Conservation (phyloP, 2,329 filamentous ascomycete species). For the Alternaria dauci region DNA sequence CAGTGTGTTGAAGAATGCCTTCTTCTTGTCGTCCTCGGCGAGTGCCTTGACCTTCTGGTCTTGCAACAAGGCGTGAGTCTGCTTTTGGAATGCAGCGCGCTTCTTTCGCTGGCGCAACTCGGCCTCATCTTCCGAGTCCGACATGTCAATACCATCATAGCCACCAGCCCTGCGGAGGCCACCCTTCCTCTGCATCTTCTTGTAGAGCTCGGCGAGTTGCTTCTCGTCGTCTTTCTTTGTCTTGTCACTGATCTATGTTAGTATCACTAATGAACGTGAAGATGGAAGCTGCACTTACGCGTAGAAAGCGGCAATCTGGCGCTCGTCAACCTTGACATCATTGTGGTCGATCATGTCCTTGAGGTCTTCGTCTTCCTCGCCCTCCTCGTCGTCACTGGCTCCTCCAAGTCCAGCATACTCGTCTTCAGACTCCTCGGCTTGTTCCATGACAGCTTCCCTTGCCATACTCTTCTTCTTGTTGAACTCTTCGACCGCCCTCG, state of each 20-base stretch:
- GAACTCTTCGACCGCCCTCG: conserved; percentile 63
- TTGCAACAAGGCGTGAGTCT: conserved; percentile 85
- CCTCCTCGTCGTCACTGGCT: conserved; percentile 84
- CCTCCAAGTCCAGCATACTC: conserved; percentile 96
- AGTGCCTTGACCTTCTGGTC: conserved; percentile 93
- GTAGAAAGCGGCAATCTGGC: conserved; percentile 83
- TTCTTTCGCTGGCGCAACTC: conserved; percentile 81
- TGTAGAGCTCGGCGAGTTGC: conserved; percentile 20
- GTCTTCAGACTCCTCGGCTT: conserved; percentile 96
- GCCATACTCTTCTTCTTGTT: conserved; percentile 89
- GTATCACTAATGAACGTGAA: conserved; percentile 25
- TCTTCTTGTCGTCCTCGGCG: conserved; percentile 85
- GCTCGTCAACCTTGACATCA: conserved; percentile 78
- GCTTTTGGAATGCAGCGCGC: conserved; percentile 86
- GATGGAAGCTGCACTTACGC: conserved; percentile 69
- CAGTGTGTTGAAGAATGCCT: conserved; percentile 88
- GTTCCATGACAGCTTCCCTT: conserved; percentile 84
- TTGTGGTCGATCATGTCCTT: conserved; percentile 89
- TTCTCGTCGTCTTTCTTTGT: conserved; percentile 84
- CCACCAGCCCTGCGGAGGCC: conserved; percentile 76
- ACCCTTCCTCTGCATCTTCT: conserved; percentile 78
- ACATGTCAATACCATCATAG: conserved; percentile 73
- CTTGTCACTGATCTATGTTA: conserved; percentile 67
- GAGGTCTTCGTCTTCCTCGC: conserved; percentile 76
- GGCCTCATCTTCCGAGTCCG: conserved; percentile 88